phyloP scores from a whole-genome alignment of 2,329 filamentous ascomycete species.

The Aspergillus eucalypticola region DNA sequence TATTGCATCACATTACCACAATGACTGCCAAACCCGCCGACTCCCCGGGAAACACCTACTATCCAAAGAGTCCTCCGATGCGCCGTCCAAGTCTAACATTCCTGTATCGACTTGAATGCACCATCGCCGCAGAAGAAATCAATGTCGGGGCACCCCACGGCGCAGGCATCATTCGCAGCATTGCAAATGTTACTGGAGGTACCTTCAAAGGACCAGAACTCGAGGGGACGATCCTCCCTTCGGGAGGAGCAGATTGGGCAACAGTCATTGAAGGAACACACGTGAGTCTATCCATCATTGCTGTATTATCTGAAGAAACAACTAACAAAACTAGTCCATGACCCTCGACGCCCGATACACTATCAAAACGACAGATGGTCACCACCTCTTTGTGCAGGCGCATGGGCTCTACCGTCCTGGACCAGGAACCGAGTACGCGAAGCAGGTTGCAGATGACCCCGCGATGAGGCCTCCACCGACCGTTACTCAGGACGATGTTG shows the following conservation, averaged over 20 bases:
- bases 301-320: conserved; percentile 16
- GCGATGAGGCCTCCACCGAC: conserved; percentile 15
- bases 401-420: conserved; percentile 29
- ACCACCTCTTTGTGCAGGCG: conserved; percentile 27
- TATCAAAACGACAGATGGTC: conserved; percentile 22
- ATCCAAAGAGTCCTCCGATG: conserved; percentile 25
- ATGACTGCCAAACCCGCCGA: background rate
- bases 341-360: conserved; percentile 27
- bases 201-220: conserved; percentile 27
- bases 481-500: conserved; percentile 26
- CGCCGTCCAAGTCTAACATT: conserved; percentile 24
- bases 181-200: conserved; percentile 25
- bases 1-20: background rate
- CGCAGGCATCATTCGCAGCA: conserved; percentile 21
- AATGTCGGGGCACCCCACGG: conserved; percentile 25
- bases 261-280: conserved; percentile 28
- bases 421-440: conserved; percentile 25
- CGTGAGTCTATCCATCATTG: conserved; percentile 5
- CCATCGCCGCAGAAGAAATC: conserved; percentile 25
- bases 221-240: conserved; percentile 22
- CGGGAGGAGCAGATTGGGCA: conserved; percentile 27
- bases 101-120: conserved; percentile 28
- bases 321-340: conserved; percentile 25
- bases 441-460: conserved; percentile 20
- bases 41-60: conserved; percentile 26